phyloP scores from a whole-genome alignment of 2,329 filamentous ascomycete species.

The Zymoseptoria passerinii region DNA sequence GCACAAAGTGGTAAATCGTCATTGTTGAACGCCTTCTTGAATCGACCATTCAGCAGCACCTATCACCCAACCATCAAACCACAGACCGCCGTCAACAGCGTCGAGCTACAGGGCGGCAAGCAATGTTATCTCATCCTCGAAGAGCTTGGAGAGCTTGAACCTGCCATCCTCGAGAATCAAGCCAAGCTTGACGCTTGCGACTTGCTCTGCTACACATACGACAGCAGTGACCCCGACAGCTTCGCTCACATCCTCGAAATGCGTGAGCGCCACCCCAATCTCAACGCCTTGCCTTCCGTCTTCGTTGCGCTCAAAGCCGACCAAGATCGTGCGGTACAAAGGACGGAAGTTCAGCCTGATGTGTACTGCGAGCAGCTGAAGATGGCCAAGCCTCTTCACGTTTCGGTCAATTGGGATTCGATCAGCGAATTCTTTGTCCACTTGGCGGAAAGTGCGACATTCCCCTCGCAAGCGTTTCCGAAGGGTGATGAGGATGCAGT shows the following conservation, averaged over 20 bases:
- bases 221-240: constrained; percentile 92
- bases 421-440: constrained; percentile 90
- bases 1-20: constrained; percentile 84
- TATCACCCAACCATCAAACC: constrained; percentile 95
- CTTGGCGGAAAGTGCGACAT: constrained; percentile 84
- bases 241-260: constrained; percentile 85
- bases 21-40: constrained; percentile 83
- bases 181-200: constrained; percentile 87
- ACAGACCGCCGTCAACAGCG: constrained; percentile 86
- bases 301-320: constrained; percentile 94
- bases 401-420: constrained; percentile 87
- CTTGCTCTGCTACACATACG: constrained; percentile 89
- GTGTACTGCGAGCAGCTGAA: constrained; percentile 77
- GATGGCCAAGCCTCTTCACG: constrained; percentile 87
- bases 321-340: constrained; percentile 91
- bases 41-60: constrained; percentile 70
- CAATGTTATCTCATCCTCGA: constrained; percentile 95
- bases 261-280: constrained; percentile 67
- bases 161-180: constrained; percentile 86
- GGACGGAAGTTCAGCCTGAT: constrained; percentile 83
- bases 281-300: constrained; percentile 82
- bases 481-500: constrained; percentile 77
- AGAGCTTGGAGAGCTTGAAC: constrained; percentile 91
- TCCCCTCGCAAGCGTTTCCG: constrained; percentile 79
- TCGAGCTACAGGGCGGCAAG: constrained; percentile 89